phyloP scores from a whole-genome alignment of 2,329 filamentous ascomycete genomes.

The Trichoderma koningii region DNA sequence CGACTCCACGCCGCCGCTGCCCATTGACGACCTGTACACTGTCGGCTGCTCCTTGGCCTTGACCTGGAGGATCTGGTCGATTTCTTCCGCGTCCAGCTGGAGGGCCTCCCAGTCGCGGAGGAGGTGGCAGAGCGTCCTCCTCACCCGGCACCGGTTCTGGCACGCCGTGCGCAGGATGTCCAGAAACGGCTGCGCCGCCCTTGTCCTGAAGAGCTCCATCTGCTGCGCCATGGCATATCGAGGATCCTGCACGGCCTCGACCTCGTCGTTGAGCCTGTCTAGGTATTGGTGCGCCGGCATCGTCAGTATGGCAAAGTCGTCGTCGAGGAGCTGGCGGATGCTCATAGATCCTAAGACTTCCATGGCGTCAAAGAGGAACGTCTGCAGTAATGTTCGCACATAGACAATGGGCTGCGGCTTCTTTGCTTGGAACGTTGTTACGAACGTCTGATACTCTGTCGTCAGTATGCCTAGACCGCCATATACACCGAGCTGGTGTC shows the following conservation, averaged over 20 bases:
- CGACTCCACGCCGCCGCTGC: constrained; percentile 50
- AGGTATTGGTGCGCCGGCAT: constrained; percentile 72
- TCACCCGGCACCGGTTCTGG: constrained; percentile 85
- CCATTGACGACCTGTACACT: constrained; percentile 45
- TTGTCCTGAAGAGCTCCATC: constrained; percentile 69
- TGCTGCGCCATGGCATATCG: constrained; percentile 71
- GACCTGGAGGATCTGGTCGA: constrained; percentile 67
- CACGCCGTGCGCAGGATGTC: constrained; percentile 83
- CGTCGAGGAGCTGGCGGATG: constrained; percentile 74
- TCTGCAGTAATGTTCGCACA: constrained; percentile 76
- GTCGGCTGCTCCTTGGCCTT: constrained; percentile 63
- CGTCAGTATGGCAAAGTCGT: constrained; percentile 76
- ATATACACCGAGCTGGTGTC: no score
- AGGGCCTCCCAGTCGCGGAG: constrained; percentile 82
- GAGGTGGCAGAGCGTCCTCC: constrained; percentile 85
- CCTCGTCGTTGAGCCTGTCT: constrained; percentile 71
- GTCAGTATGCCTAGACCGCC: neutral
- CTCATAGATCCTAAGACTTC: constrained; percentile 67
- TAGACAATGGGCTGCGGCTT: constrained; percentile 83
- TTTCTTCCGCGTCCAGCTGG: constrained; percentile 77
- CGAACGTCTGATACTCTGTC: constrained; percentile 59
- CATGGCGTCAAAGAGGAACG: constrained; percentile 72
- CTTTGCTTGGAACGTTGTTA: constrained; percentile 72
- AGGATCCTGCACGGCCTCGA: constrained; percentile 73
- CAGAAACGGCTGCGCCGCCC: constrained; percentile 70